Percentiles rank a stretch among this genome's conserved stretches.
phyloP scores from a whole-genome alignment of 192 early-diverging fungal genomes.

The Pilobolus umbonatus region DNA sequence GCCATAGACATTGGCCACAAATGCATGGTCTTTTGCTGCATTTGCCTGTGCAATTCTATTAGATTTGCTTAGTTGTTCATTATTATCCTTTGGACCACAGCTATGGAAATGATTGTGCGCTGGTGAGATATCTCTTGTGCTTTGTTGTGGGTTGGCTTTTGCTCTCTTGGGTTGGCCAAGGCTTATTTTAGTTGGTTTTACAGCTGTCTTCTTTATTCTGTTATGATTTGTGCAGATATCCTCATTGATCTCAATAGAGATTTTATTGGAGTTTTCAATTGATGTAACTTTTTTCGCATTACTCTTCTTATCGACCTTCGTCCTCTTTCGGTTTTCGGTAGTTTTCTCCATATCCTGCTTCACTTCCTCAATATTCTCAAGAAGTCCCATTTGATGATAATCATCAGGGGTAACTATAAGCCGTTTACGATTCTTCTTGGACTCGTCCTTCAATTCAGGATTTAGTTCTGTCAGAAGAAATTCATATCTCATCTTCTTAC shows the following conservation, averaged over 20 bases:
- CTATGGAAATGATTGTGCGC: not conserved
- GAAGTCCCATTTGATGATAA: constrained; percentile 21
- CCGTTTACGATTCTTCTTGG: constrained; percentile 5
- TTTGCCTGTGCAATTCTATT: constrained; percentile 2
- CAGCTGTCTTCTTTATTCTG: no score
- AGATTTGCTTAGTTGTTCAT: not conserved
- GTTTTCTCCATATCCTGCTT: no score
- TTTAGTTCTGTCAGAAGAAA: constrained; percentile 21
- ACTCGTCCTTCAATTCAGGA: constrained; percentile 26
- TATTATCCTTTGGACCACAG: not conserved
- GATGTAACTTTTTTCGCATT: not conserved
- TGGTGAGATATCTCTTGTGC: not conserved
- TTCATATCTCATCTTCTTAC: constrained; percentile 19
- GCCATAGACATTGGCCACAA: constrained; percentile 36
- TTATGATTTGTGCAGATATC: not conserved
- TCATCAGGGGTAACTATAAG: constrained; percentile 23
- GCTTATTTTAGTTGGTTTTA: not conserved
- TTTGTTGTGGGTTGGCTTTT: not conserved
- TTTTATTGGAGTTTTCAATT: no score
- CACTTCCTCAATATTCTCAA: constrained; percentile 6
- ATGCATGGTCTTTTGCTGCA: constrained; percentile 8
- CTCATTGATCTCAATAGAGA: not conserved
- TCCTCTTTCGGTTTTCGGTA: constrained; percentile 13
- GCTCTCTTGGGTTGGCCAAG: not conserved
- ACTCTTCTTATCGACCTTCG: constrained; percentile 6